phyloP scores from a whole-genome alignment of 106 monocot species.

The Ottelia alismoides region DNA sequence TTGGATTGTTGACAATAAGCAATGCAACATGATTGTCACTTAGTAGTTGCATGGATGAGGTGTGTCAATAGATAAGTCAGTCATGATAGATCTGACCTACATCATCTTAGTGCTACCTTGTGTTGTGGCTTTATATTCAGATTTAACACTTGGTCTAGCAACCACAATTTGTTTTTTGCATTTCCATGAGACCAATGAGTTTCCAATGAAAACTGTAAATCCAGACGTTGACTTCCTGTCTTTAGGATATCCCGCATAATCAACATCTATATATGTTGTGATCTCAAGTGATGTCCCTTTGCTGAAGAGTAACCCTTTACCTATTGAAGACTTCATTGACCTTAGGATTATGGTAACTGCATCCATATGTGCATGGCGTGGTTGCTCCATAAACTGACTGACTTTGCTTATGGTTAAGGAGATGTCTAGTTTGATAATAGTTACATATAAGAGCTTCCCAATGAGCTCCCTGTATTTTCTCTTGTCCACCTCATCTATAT shows the following conservation, averaged over 20 bases:
- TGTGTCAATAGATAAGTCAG: neutral
- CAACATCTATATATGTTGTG: conserved; percentile 1
- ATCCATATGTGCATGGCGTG: no score
- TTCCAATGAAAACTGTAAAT: neutral
- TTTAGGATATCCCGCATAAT: neutral
- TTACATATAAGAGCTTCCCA: no score
- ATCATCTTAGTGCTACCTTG: neutral
- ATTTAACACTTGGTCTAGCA: neutral
- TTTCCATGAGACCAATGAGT: neutral
- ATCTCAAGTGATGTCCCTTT: no score
- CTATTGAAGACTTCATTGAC: no score
- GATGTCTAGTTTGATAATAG: no score
- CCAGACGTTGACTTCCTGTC: neutral
- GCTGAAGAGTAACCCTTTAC: no score
- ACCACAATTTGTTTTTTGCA: neutral
- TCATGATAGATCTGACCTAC: neutral
- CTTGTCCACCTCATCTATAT: no score
- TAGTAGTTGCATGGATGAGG: neutral
- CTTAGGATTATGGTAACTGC: no score
- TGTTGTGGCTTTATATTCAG: neutral
- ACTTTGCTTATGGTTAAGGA: no score
- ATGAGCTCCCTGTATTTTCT: no score
- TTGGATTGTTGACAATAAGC: neutral
- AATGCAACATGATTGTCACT: neutral
- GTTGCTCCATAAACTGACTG: no score